Conservation (phyloP, 495 filamentous ascomycete species). For the Hyaloscypha finlandica region DNA sequence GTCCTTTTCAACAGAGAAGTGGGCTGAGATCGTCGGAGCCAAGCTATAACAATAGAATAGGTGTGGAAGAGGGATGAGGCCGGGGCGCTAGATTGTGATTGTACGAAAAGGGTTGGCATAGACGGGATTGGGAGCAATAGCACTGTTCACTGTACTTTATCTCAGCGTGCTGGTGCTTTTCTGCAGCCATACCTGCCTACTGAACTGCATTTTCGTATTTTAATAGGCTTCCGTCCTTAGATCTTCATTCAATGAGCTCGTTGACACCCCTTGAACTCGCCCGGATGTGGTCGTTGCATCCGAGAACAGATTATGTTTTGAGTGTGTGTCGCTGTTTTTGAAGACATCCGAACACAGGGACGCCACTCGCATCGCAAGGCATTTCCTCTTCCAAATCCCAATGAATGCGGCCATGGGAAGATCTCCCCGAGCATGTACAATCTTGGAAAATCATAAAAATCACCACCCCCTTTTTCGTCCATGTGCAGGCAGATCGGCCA, state of each 20-base stretch:
- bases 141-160: slow-evolving; percentile 32
- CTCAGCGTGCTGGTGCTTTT: slow-evolving; percentile 32
- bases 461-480: background rate
- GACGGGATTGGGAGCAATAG: slow-evolving; percentile 27
- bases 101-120: slow-evolving; percentile 31
- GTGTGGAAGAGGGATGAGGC: slow-evolving; percentile 8
- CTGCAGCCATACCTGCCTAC: slow-evolving; percentile 19
- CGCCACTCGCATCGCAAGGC: no score
- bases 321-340: no score
- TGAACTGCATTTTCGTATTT: slow-evolving; percentile 15
- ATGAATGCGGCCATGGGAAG: no score
- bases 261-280: no score
- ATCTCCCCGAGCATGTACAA: no score
- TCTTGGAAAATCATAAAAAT: background rate
- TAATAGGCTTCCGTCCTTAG: background rate
- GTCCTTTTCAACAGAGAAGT: slow-evolving; percentile 96
- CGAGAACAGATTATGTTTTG: no score
- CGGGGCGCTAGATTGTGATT: slow-evolving; percentile 2
- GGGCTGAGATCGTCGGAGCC: slow-evolving; percentile 88
- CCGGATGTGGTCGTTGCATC: no score
- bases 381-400: no score
- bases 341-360: no score
- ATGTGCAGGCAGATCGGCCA: background rate
- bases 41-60: slow-evolving; percentile 66
- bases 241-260: no score